phyloP scores from a whole-genome alignment of 495 filamentous ascomycete species.

The Letharia lupina region DNA sequence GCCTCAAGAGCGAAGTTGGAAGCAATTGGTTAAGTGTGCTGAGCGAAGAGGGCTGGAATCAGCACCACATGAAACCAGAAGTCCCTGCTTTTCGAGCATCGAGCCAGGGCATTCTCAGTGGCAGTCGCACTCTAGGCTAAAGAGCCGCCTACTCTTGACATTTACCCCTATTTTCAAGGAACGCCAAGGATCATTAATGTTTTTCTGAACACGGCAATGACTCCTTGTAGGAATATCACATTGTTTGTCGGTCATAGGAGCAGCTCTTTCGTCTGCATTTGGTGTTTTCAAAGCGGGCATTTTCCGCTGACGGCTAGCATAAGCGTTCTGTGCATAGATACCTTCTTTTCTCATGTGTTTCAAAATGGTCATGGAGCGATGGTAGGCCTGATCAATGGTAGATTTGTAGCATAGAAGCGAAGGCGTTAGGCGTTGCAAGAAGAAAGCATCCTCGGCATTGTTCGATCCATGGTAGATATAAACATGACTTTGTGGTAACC shows the following conservation, averaged over 20 bases:
- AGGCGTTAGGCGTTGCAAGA: constrained; percentile 8
- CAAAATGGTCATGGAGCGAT: neutral
- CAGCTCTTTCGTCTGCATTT: neutral
- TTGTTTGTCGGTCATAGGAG: neutral
- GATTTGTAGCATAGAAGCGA: constrained; percentile 10
- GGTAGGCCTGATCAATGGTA: neutral
- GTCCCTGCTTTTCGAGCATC: constrained; percentile 31
- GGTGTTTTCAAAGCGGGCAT: neutral
- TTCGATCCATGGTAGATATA: neutral
- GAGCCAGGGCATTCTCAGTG: constrained; percentile 46
- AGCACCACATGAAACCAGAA: constrained; percentile 21
- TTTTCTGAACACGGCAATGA: neutral
- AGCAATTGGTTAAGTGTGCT: constrained; percentile 78
- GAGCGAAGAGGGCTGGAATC: constrained; percentile 63
- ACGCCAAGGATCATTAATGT: constrained; percentile 6
- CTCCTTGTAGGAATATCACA: neutral
- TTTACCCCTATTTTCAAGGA: constrained; percentile 10
- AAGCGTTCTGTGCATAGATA: neutral
- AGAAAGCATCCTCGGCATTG: neutral
- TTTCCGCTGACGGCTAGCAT: neutral
- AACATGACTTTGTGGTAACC: neutral
- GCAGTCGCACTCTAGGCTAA: constrained; percentile 43
- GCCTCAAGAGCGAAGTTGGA: constrained; percentile 72
- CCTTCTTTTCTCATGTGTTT: constrained; percentile 1
- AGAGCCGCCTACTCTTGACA: constrained; percentile 4